Evolutionary conservation across 148 eudicot genomes (phyloP), one percentile per base, ranked within the genome.

Genomic region (Camellia granthamiana): DNA sequence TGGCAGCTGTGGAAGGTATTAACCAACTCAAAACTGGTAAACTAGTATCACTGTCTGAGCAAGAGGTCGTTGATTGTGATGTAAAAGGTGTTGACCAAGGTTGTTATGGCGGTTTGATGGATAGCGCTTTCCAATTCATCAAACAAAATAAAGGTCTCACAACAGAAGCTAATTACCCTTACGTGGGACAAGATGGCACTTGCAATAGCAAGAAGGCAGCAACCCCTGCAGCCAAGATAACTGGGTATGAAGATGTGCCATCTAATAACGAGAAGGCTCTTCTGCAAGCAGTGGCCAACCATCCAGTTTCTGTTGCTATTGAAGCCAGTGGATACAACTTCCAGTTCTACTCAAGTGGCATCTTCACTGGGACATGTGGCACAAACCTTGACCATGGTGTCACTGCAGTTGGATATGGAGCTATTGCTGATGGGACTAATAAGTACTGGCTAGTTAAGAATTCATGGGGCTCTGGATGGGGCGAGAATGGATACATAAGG

Each of bases 41-140:
- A 2, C 80, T 90, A 6, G 5, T 90, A 63, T 81, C 91, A 5
- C 83, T 90, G 44, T 90, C 93, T 4, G 88, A 88, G 81, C 93
- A 90, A 78, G 81, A 90, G 76, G 83, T 90, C 0, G 83, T 90
- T 2, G 93, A 90, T 75, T 90, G 93, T 67, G 93, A 85, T 67
- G 81, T 82, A 2, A 46, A 14, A 1, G 78, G 81, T 2, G 69
- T 51, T 8, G 83, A 81, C 43, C 38, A 46, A 4, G 93, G 93
- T 12, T 90, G 93, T 18, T 46, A 67, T 4, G 86, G 91, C 10
- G 89, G 91, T 14, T 73, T 64, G 10, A 63, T 85, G 79, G 84
- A 82, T 58, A 38, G 21, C 15, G 90, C 89, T 72, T 90, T 84
- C 63, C 14, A 80, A 13, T 90, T 69, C 84, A 81, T 90, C 69